These are phyloP conservation scores for Skeletonema marinoi DNA, from an alignment of 108 stramenopile genomes.

Conservation along the genomic window DNA sequence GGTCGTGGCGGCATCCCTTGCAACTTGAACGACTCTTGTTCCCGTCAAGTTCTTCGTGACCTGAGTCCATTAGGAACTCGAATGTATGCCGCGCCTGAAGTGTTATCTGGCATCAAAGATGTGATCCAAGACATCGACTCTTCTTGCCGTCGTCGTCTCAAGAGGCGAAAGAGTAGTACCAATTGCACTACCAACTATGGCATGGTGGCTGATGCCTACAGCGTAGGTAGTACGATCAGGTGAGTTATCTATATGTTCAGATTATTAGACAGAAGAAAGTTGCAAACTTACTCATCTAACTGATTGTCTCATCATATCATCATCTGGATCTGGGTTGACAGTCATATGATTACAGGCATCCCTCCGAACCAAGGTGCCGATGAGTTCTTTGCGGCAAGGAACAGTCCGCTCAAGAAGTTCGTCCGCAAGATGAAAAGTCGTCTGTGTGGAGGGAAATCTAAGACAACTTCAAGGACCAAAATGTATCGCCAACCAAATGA, in stretches of 20 bases:
- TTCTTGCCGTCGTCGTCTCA: slow-evolving; percentile 38
- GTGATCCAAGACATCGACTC: not conserved
- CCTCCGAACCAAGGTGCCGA: slow-evolving; percentile 74
- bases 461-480: slow-evolving; percentile 15
- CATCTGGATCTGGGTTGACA: not conserved
- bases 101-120: slow-evolving; percentile 24
- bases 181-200: slow-evolving; percentile 84
- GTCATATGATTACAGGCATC: slow-evolving; percentile 75
- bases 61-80: slow-evolving; percentile 73
- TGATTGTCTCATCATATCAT: too few relatives aligned
- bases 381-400: slow-evolving; percentile 57
- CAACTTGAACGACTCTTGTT: not conserved
- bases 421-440: slow-evolving; percentile 22
- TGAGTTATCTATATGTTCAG: not conserved
- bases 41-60: slow-evolving; percentile 9
- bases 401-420: slow-evolving; percentile 27
- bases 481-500: slow-evolving; percentile 21
- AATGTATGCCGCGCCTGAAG: slow-evolving; percentile 87
- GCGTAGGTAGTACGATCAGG: slow-evolving; percentile 81
- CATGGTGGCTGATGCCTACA: slow-evolving; percentile 86
- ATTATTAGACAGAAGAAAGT: too few relatives aligned
- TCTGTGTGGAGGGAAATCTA: not conserved
- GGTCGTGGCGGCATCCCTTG: not conserved
- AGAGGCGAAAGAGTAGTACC: slow-evolving; percentile 23
- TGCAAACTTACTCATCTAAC: not conserved